Base-by-base conservation (phyloP, 352 stramenopile genomes). In the Pythium myriotylum region DNA sequence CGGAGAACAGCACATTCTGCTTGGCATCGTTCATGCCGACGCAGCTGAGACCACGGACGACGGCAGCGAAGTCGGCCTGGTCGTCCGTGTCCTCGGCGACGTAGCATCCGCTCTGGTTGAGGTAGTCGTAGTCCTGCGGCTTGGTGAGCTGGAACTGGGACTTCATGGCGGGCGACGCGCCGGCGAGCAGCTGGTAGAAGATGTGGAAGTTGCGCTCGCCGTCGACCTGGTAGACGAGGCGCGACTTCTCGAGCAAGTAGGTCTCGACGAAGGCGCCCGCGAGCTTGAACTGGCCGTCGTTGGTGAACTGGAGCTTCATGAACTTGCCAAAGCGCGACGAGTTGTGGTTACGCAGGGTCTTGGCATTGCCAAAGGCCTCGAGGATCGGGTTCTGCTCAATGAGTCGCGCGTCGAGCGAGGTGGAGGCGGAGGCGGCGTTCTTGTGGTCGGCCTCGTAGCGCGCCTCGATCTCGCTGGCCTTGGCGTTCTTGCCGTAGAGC, bases 261-360 rank as follows among this genome's bases (percentile, higher is more conserved):
- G 86, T 96, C 61, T 96, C 86, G 29, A 96, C 82, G 19, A 92
- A 86, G n/a, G 88, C 88, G 48, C 88, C 88, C 0, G 84, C 83
- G 32, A 96, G 77, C 69, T 88, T 92, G 60, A 95, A 94, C 50
- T 92, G 70, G 55, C 77, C 84, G 61, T 92, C 76, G 39, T 72
- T 62, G 57, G 96, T 96, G 72, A 98, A 98, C 71, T 97, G 89
- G 29, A 98, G 85, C 70, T 97, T 96, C 79, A 99, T 98, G 58
- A 98, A 98, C 76, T 99, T 99, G 46, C 96, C 96, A 68, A 99
- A 99, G 58, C 96, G 82, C 73, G 80, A 96, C 22, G 88, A 98
- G 66, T 99, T 99, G 73, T 99, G 94, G 70, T 99, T 99, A 27
- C 96, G 78, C 48, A 98, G 69, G 14, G 96, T 99, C 74, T 98